Percentiles rank a stretch among this genome's conserved stretches.
Conservation (phyloP, 805 yeast species). For the Debaryomyces maramus region DNA sequence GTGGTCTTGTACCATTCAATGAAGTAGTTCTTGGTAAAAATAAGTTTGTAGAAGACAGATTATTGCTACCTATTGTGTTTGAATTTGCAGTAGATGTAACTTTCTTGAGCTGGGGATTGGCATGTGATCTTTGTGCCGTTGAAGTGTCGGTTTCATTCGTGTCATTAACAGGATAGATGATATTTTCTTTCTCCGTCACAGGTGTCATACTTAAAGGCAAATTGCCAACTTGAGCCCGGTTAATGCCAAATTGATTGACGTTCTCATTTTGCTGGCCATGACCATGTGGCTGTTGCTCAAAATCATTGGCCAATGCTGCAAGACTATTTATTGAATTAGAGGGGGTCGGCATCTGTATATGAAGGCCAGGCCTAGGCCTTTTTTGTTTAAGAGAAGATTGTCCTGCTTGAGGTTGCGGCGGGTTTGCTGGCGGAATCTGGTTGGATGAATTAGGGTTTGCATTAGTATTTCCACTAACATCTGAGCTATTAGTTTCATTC, state of each 20-base stretch:
- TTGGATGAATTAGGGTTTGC: not conserved
- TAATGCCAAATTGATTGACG: slow-evolving; percentile 68
- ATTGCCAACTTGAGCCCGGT: slow-evolving; percentile 48
- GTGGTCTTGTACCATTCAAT: slow-evolving; percentile 3
- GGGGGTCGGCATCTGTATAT: slow-evolving; percentile 77
- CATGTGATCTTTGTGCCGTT: slow-evolving; percentile 12
- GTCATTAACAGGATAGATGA: slow-evolving; percentile 7
- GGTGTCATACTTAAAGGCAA: slow-evolving; percentile 78
- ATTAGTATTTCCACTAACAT: not conserved
- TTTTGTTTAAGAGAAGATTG: slow-evolving; percentile 16
- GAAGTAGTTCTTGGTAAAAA: slow-evolving; percentile 14
- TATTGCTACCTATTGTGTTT: not conserved
- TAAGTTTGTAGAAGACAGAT: slow-evolving; percentile 4
- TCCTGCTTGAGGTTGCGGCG: not conserved
- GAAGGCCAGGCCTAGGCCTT: slow-evolving; percentile 54
- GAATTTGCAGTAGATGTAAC: not conserved
- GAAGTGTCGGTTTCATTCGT: slow-evolving; percentile 9
- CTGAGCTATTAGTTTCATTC: slow-evolving; percentile 6
- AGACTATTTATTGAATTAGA: slow-evolving; percentile 36
- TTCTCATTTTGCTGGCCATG: slow-evolving; percentile 27
- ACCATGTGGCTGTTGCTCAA: slow-evolving; percentile 8
- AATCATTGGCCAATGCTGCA: slow-evolving; percentile 38
- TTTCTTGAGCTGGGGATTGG: slow-evolving; percentile 9
- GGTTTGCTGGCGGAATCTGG: not conserved
- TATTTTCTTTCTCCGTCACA: slow-evolving; percentile 56